Base-by-base conservation (phyloP, 805 yeast genomes). In the Sugiyamaella boreocaroliniensis region DNA sequence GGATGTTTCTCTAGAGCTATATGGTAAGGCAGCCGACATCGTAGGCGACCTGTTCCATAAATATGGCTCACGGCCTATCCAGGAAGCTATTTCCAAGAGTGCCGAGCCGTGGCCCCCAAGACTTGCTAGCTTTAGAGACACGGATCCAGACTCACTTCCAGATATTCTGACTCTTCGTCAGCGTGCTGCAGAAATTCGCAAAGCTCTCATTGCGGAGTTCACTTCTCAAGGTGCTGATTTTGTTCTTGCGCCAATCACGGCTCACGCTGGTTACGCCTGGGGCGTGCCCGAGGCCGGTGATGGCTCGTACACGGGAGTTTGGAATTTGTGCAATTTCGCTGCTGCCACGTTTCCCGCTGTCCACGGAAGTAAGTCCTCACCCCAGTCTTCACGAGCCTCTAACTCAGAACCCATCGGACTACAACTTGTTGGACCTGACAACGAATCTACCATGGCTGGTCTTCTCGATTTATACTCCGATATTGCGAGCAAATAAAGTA, bases 81-180 rank as follows among this genome's bases (percentile, higher is more conserved):
- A 37, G 22, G 32, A 32, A 6, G 50, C 48, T 7, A 47, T 50
- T 40, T 20, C 40, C n/a, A 19, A 20, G 12, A n/a, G 45, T 14
- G 43, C 19, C 7, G 53, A 50, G 32, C 53, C 53, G 8, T 50
- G 49, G 49, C 53, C 53, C 1, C 47, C 53, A 15, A 40, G 53
- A 14, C 22, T 50, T 29, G 20, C 43, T 14, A 18, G 41, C 40
- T 47, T 15, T 41, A 12, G 43, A 40, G 47, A 18, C 19, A 22
- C 19, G n/a, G 22, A 26, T 45, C 16, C 44, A 12, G 40, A 26
- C n/a, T 34, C 37, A 15, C 18, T 34, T 40, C 15, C 42, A 10
- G 19, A 14, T 10, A 14, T 48, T 8, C 18, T 18, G 3, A 11
- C 11, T 9, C 15, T 41, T 12, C 22, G 15, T 8, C 40, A 26